phyloP scores from a whole-genome alignment of 208 protist species.

The Trypanosoma vivax region DNA sequence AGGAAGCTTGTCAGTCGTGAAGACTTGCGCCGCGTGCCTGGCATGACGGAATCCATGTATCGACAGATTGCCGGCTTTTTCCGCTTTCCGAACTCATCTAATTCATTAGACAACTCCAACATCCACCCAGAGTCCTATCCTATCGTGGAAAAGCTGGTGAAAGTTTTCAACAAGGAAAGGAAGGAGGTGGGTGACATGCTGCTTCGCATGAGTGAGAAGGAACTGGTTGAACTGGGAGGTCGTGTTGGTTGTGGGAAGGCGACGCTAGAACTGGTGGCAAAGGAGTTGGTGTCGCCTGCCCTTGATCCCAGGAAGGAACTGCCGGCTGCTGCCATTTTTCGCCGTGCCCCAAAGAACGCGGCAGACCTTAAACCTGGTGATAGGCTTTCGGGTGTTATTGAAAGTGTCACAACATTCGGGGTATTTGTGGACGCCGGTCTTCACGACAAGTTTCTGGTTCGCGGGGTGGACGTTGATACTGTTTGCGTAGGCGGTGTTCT shows the following conservation, averaged over 20 bases:
- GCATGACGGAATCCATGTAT: constrained; percentile 69
- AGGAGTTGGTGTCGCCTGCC: constrained; percentile 53
- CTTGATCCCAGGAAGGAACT: constrained; percentile 66
- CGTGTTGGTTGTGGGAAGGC: constrained; percentile 45
- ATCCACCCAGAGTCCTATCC: constrained; percentile 83
- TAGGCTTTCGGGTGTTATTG: constrained; percentile 50
- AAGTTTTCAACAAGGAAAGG: constrained; percentile 18
- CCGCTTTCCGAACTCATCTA: constrained; percentile 77
- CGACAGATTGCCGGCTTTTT: constrained; percentile 83
- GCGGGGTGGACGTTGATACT: constrained; percentile 32
- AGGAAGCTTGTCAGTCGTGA: constrained; percentile 54
- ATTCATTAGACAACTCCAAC: constrained; percentile 75
- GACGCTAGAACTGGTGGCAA: constrained; percentile 49
- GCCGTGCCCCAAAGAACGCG: constrained; percentile 29
- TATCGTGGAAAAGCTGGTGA: constrained; percentile 38
- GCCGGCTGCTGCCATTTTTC: constrained; percentile 66
- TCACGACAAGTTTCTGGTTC: constrained; percentile 67
- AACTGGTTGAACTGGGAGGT: constrained; percentile 14
- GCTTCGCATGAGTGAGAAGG: constrained; percentile 10
- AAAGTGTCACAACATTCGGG: constrained; percentile 76
- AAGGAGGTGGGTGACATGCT: constrained; percentile 18
- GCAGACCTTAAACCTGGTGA: constrained; percentile 43
- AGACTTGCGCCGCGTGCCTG: constrained; percentile 65
- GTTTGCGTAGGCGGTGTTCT: constrained; percentile 53
- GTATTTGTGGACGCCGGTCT: constrained; percentile 82